Base-by-base conservation (phyloP, 805 yeast species). In the Sugiyamaella americana region DNA sequence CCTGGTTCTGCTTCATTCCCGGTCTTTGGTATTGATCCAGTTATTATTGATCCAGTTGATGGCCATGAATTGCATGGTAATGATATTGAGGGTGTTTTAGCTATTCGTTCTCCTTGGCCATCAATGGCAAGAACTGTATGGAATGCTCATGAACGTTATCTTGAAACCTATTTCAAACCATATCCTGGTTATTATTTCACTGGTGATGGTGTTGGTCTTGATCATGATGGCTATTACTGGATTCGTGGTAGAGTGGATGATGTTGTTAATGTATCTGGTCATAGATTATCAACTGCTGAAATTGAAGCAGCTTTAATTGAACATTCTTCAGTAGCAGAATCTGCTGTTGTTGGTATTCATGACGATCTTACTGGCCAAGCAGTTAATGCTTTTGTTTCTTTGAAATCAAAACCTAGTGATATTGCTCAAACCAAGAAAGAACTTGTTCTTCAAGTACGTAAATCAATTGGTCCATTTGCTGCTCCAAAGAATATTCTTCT, bases 281-380 rank as follows among this genome's bases (percentile, higher is more conserved):
- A 93, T 70, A 81, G 98, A 69, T 76, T 91, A 56, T 87, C 96
- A 16, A 91, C 98, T 39, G 93, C 98, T 23, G 98, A 93, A 71
- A 91, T 93, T 58, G 98, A 93, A 70, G 84, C 96, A 37, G 93
- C 96, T 34, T 72, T 88, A 59, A 75, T 80, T 55, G 89, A 83
- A 62, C 87, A 87, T 69, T 73, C 73, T 32, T 73, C 76, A 54
- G 96, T 91, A 46, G 83, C 88, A 39, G 98, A 93, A 71, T 73
- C 91, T 58, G 98, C 98, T n/a, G 98, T 91, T 43, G 95, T 91
- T 49, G 98, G 98, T 52, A 80, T 87, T 57, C 79, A 83, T 50
- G 98, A 93, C 66, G 98, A 91, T 59, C 76, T 93, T 61, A 91
- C 98, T 29, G 98, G 98, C 58, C 97, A 89, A 74, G 95, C 97